Evolutionary conservation across 2,329 filamentous ascomycete species (phyloP).

Genomic region (Clathrospora elynae): DNA sequence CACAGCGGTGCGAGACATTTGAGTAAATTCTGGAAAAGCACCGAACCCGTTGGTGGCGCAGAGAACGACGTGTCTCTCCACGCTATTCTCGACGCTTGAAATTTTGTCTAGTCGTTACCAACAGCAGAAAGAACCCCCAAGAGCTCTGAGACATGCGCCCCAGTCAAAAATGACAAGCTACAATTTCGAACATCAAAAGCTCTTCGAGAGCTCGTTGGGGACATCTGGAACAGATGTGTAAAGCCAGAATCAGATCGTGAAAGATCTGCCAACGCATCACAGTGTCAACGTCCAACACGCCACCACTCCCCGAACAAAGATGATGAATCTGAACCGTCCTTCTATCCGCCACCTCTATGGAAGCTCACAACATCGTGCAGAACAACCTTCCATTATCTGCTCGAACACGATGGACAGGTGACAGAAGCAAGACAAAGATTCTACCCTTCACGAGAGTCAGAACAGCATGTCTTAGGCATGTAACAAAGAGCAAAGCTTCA

Average conservation of each 20-base stretch:
- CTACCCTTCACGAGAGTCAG: constrained; percentile 22
- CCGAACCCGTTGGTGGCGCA: constrained; percentile 65
- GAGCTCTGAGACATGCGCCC: neutral
- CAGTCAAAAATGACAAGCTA: neutral
- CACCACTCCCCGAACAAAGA: constrained; percentile 4
- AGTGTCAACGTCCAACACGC: constrained; percentile 13
- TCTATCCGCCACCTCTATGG: neutral
- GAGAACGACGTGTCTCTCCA: constrained; percentile 60
- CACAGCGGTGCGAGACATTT: constrained; percentile 71
- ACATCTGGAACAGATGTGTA: constrained; percentile 9
- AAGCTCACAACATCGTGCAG: constrained; percentile 21
- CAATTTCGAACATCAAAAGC: neutral
- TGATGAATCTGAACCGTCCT: neutral
- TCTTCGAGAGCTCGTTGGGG: neutral
- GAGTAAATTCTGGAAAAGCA: constrained; percentile 81
- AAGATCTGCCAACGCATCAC: constrained; percentile 16
- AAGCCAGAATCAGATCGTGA: constrained; percentile 12
- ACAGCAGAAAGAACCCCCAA: neutral
- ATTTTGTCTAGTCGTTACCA: constrained; percentile 1
- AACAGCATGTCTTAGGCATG: constrained; percentile 23
- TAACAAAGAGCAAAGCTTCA: constrained; percentile 39
- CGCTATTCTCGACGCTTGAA: constrained; percentile 56
- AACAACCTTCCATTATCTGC: constrained; percentile 6
- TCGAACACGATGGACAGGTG: constrained; percentile 27
- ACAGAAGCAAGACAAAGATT: constrained; percentile 30